Base-by-base conservation (phyloP, 805 yeast genomes). In the Ogataea ganodermae region DNA sequence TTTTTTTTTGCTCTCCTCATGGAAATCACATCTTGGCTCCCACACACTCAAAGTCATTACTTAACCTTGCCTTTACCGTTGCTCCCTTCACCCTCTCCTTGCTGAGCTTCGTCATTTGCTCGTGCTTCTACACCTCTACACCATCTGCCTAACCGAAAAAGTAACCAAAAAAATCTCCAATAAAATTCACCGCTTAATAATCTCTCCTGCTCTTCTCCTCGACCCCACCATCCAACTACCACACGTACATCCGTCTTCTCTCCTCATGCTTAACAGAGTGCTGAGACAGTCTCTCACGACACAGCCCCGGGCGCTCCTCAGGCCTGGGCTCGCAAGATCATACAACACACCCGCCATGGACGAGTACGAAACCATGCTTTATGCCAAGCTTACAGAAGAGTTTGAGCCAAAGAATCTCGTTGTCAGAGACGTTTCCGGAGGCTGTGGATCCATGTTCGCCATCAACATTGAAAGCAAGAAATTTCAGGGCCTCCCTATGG, bases 371-470 rank as follows among this genome's bases (percentile, higher is more conserved):
- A 63, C 70, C 43, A 74, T 83, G 62, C 78, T 90, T 21, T 83
- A 71, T 59, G 68, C 74, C 21, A 80, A 80, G 46, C 70, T 90
- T 32, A 59, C 73, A 9, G 65, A 72, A 20, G 75, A 75, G 45
- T 78, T 92, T 40, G 55, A 71, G 6, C 97, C 99, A 1, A 65
- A 69, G 24, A 68, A 67, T 28, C 69, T 91, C 38, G 73, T 75
- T 22, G 97, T 92, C 6, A 73, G 75, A 53, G 98, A 92, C 63
- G 82, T 92, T 7, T 84, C 94, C 22, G 98, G 92, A 16, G 99
- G 99, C 0, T 94, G 99, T 69, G 99, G 99, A 1, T 90, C 97
- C 6, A 94, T 94, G 99, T 94, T 89, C 69, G 89, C 96, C 40
- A 92, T 94, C 42, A 71, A 75, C 49, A 79, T 94, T 14, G 86